Evolutionary conservation across 2,329 filamentous ascomycete genomes (phyloP), one percentile per base, ranked within the genome.

Genomic region (Pseudogymnoascus sp.): DNA sequence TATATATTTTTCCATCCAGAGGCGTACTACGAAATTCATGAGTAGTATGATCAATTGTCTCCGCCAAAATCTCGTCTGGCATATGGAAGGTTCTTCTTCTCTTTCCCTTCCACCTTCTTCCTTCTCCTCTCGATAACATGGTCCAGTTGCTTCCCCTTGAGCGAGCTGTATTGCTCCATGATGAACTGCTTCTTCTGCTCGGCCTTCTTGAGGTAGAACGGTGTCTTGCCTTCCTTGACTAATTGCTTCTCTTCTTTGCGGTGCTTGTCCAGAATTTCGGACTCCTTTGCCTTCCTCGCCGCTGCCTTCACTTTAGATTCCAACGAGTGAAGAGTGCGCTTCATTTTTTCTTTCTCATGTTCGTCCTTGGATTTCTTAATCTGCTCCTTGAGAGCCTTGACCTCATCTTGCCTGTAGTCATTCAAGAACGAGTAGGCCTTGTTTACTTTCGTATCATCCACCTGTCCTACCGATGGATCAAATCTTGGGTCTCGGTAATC

Each of bases 171-270:
- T 73, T 88, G 86, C 70, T 95, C 88, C 71, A 90, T 80, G 65
- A 97, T 79, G 62, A 92, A 80, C 75, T 88, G 80, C 80, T 93
- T 91, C 87, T 95, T 96, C 80, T 95, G 85, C 77, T 97, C 93
- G 71, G 87, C 86, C 79, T 88, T 88, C 84, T 99, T 99, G 70
- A 97, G 79, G 76, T 91, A 97, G 78, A 92, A 99, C 0, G 95
- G 93, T 73, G 83, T 86, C 85, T 97, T 97, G 65, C 95, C 95
- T 78, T 96, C 85, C 70, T 86, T 86, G 60, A 97, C 87, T 65
- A 90, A 78, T 74, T 93, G 89, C 78, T 91, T 92, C 80, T 99
- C 95, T 74, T 87, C 82, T 77, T 84, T 84, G 71, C 89, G 85
- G 77, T 97, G 93, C 74, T 89, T 86, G 49, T 85, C 80, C 61